Evolutionary conservation across 2,329 filamentous ascomycete genomes (phyloP), one percentile per base, ranked within the genome.

Genomic region (Colletotrichum orbiculare): DNA sequence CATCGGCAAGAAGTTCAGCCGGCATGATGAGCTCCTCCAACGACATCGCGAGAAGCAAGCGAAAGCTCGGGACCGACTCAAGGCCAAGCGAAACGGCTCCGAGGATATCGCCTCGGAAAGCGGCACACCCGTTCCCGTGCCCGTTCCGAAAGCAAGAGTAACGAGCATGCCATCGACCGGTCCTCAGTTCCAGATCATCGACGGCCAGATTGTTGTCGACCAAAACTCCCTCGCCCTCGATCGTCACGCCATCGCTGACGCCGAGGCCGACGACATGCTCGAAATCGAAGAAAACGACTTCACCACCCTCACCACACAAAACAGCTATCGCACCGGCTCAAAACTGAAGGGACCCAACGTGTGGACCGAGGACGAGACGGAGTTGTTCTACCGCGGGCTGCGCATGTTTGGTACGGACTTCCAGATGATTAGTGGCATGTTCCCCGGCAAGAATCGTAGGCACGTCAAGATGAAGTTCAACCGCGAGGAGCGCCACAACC

Each of bases 381-480:
- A 91, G 60, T 82, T 87, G 48, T 96, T 96, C 78, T 96, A 94
- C 80, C 85, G 89, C 35, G 89, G 88, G 1, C 82, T 96, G 2
- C 80, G 83, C 62, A 91, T 90, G 83, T 94, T 93, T 72, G 93
- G 93, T 60, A 95, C 91, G 2, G 92, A 95, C 74, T 96, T 96
- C 73, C 85, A 90, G 74, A 92, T 92, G 78, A 94, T 96, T 70
- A 85, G 87, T 64, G 87, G 87, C 70, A 88, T 94, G 84, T 94
- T 96, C 72, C 86, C 88, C 1, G 85, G 86, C 68, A 89, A 90
- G 72, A 91, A 86, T 65, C 85, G 93, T 15, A 86, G 89, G 38
- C 88, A 92, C 74, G 85, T 96, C 78, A 95, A 95, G 79, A 85
- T 90, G 69, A 96, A 96, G 75, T 96, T 93, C 78, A 91, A 90